phyloP scores from a whole-genome alignment of 2,329 filamentous ascomycete species.

The Thermomyces lanuginosus region DNA sequence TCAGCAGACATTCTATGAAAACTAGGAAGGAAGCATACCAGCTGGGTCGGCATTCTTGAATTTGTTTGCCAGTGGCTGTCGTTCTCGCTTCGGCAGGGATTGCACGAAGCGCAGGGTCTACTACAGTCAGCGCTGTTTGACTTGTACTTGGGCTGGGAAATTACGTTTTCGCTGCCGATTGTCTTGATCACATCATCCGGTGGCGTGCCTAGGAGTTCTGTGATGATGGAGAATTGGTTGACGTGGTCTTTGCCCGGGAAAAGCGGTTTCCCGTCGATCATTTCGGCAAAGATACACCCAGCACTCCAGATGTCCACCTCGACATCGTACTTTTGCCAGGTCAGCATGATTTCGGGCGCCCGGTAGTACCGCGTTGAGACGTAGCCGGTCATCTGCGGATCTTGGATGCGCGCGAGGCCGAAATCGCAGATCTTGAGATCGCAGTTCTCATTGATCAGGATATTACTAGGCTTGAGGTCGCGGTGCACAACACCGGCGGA shows the following conservation, averaged over 20 bases:
- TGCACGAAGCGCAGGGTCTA: conserved; percentile 94
- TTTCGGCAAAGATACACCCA: conserved; percentile 97
- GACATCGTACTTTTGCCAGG: conserved; percentile 99
- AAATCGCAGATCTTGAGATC: conserved; percentile 99
- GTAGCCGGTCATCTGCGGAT: conserved; percentile 98
- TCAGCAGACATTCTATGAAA: conserved; percentile 5
- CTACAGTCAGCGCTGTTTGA: conserved; percentile 1
- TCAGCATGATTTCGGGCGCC: conserved; percentile 98
- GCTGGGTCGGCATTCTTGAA: conserved; percentile 87
- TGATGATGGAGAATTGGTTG: conserved; percentile 99
- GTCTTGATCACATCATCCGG: conserved; percentile 97
- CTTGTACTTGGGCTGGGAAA: conserved; percentile 15
- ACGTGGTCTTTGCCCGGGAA: conserved; percentile 99
- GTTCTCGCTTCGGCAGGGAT: conserved; percentile 84
- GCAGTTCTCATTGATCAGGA: conserved; percentile 98
- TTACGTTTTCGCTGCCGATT: conserved; percentile 92
- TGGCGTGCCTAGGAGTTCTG: conserved; percentile 85
- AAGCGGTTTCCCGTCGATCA: conserved; percentile 94
- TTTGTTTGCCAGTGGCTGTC: conserved; percentile 70
- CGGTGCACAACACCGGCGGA: conserved; percentile 95
- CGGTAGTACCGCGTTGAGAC: conserved; percentile 98
- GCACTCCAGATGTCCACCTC: conserved; percentile 99
- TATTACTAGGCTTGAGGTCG: conserved; percentile 96
- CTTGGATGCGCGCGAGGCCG: conserved; percentile 89
- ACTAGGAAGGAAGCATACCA: conserved; percentile 37